Evolutionary conservation across 345 rosid genomes (phyloP), one percentile per base, ranked within the genome.

Genomic region (Moricandia moricandioides): DNA sequence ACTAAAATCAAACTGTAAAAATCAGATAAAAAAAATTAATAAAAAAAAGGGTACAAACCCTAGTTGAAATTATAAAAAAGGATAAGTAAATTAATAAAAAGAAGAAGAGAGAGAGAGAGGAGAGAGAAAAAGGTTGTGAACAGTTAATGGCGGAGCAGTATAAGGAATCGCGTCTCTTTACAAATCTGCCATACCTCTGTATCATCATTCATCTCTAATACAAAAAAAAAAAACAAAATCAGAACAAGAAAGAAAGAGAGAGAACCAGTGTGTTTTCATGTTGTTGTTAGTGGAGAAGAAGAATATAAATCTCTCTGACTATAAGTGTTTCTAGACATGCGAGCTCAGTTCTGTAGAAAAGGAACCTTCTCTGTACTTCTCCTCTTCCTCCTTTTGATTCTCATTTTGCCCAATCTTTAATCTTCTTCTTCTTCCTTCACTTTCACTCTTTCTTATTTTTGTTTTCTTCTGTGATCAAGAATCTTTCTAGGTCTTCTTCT

Each of bases 341-440:
- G 89, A 83, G 93, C 82, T 49, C 74, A 70, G 58, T 85, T 85
- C 82, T 67, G 77, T 69, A 83, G 82, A 78, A 83, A 84, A 61
- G 89, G 85, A 83, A 75, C 83, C 83, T 85, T 84, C 91, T 88
- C 84, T 80, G 82, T 83, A 72, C 83, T 87, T 75, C 83, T 88
- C 24, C 52, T 47, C 52, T 47, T 47, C 52, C 52, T 47, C 52
- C 89, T 87, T 73, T 83, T 89, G 69, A 84, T 89, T 76, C 87
- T 87, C 84, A 86, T 89, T 83, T 80, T 91, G 77, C 91, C 89
- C 52, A 62, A 71, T 68, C 80, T 86, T 82, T 88, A 81, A 78
- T 14, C 52, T 58, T 72, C 12, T 8, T 37, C n/a, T n/a, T n/a
- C 72, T n/a, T 47, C 5, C 52, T 47, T 47, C 18, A 47, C 8